Evolutionary conservation across 441 rosid species (phyloP).

Genomic region (Populus hybrid): DNA sequence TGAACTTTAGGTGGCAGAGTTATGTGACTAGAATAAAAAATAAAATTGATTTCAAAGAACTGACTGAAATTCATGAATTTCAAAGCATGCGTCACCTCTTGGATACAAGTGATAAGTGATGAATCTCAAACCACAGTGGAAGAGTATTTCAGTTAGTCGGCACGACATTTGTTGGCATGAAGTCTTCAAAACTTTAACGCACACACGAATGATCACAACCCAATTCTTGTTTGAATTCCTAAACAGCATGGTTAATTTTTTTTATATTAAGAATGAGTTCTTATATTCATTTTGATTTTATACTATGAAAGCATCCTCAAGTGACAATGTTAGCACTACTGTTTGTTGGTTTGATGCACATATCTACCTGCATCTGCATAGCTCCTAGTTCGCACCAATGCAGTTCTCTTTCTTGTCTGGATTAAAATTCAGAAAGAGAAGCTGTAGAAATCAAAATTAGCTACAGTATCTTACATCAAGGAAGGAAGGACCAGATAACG

Average conservation of each 20-base stretch:
- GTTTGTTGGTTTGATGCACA: neutral
- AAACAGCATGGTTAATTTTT: neutral
- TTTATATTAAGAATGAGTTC: neutral
- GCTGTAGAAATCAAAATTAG: neutral
- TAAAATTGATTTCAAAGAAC: neutral
- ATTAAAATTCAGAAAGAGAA: neutral
- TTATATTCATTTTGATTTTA: neutral
- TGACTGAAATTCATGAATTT: neutral
- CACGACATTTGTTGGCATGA: neutral
- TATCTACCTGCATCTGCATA: neutral
- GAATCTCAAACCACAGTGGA: neutral
- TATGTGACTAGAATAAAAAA: neutral
- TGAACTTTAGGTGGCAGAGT: neutral
- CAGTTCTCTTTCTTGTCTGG: neutral
- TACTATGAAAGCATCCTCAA: neutral
- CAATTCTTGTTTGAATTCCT: neutral
- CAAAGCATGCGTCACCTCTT: neutral
- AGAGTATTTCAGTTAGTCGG: neutral
- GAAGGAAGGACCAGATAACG: slow-evolving; percentile 76
- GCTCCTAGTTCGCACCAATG: neutral
- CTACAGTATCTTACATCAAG: slow-evolving; percentile 43
- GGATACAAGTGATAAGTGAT: neutral
- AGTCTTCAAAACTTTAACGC: neutral
- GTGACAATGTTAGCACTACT: neutral
- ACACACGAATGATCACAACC: neutral